Evolutionary conservation across 148 eudicot genomes (phyloP), one percentile per base, ranked within the genome.

Genomic region (Drosera capensis): DNA sequence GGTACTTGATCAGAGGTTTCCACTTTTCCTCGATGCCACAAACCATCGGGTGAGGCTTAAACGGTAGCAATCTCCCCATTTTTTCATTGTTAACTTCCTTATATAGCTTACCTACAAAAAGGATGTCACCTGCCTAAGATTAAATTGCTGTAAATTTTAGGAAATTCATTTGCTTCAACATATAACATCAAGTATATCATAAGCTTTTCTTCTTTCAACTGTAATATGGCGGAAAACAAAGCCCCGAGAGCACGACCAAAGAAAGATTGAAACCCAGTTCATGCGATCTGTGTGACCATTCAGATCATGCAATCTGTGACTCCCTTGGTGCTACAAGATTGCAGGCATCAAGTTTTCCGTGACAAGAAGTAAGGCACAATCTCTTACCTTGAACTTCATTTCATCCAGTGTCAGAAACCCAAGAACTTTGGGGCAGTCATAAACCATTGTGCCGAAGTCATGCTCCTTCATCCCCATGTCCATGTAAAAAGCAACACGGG

Each of bases 401-500:
- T 88, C 92, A 34, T 88, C 97, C 46, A 84, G 65, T 18, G 71
- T 55, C 52, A 68, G 69, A 64, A 51, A 84, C 21, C 97, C 97
- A 40, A 88, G 76, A 43, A 80, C 92, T 58, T 69, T 78, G 30
- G 96, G 94, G 52, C 52, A 88, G 58, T 88, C 93, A 51, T 71
- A 88, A 31, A 88, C 84, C 97, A 88, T 88, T 4, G 97, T 88
- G 25, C 97, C 97, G 59, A 88, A 88, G 62, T 88, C 97, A 50
- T 80, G 69, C 46, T 67, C 73, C 45, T 65, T 73, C 80, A 88
- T 83, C 24, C 97, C 95, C 97, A 88, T 78, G 61, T 77, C 77
- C 54, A 66, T 63, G 71, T 72, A 88, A 51, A 80, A 88, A 4
- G 62, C 49, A 16, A 71, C 78, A 0, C 84, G 86, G 42, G 57